Evolutionary conservation across 148 eudicot genomes (phyloP).

Genomic region (Rhododendron simsii): DNA sequence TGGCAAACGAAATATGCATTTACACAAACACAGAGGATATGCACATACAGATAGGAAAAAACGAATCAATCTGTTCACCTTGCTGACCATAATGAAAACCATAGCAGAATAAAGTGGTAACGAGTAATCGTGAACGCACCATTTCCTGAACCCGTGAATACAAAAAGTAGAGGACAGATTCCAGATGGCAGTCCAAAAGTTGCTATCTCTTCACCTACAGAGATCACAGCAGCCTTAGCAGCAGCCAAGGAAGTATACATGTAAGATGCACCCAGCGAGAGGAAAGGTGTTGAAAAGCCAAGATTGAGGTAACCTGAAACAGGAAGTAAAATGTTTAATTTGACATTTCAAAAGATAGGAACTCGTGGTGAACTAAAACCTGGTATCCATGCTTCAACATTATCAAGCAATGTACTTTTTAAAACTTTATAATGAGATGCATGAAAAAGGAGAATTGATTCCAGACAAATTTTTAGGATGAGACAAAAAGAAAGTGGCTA

Average conservation of each 20-base stretch:
- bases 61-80: conserved; percentile 2
- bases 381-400: neutral
- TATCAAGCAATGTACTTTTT: neutral
- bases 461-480: neutral
- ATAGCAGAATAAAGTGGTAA: neutral
- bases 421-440: neutral
- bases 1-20: neutral
- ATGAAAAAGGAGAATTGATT: neutral
- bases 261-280: conserved; percentile 86
- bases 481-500: neutral
- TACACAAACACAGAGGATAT: neutral
- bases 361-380: neutral
- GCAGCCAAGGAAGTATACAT: conserved; percentile 95
- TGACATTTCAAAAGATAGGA: neutral
- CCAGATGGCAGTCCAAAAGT: conserved; percentile 78
- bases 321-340: conserved; percentile 1
- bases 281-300: conserved; percentile 95
- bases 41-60: neutral
- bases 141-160: conserved; percentile 96
- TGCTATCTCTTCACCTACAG: conserved; percentile 94
- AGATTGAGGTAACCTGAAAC: conserved; percentile 79
- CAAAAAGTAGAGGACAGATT: conserved; percentile 90
- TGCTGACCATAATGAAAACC: neutral
- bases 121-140: conserved; percentile 27
- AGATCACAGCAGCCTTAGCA: conserved; percentile 92